phyloP scores from a whole-genome alignment of 176 grass and related monocot species.

The Musa beccarii region DNA sequence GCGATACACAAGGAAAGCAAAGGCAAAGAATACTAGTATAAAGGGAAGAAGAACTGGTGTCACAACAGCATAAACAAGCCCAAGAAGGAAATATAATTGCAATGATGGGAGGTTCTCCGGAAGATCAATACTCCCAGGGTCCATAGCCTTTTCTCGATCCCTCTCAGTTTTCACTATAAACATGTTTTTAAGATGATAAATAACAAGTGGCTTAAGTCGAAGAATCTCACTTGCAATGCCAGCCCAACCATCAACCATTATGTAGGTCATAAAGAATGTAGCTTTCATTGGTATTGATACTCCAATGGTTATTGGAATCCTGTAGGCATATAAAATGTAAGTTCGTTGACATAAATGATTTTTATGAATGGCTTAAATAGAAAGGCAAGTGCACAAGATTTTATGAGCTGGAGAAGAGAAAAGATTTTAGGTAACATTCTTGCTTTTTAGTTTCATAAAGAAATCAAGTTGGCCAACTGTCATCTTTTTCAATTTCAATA shows the following conservation, averaged over 20 bases:
- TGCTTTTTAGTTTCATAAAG: too few relatives aligned
- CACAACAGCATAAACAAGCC: constrained; percentile 74
- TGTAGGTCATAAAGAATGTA: constrained; percentile 97
- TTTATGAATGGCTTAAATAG: not conserved
- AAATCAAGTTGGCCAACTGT: too few relatives aligned
- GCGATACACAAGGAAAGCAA: constrained; percentile 84
- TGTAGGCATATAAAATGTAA: constrained; percentile 21
- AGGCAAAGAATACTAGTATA: constrained; percentile 81
- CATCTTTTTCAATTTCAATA: too few relatives aligned
- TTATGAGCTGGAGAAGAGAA: too few relatives aligned
- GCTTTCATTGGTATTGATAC: constrained; percentile 99
- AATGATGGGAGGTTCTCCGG: constrained; percentile 82
- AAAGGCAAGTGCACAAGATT: not conserved
- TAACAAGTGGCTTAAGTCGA: constrained; percentile 62
- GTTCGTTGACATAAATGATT: not conserved
- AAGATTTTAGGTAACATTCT: too few relatives aligned
- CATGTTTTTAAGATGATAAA: constrained; percentile 95
- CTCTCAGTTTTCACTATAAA: constrained; percentile 89
- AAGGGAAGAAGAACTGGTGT: constrained; percentile 88
- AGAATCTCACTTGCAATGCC: constrained; percentile 88
- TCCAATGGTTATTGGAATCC: constrained; percentile 87
- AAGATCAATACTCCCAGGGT: constrained; percentile 70
- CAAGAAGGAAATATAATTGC: constrained; percentile 88
- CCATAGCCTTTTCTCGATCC: constrained; percentile 83
- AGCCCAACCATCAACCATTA: constrained; percentile 99